Percentiles rank a stretch among this genome's conserved stretches.
Evolutionary conservation across 2,329 filamentous ascomycete genomes (phyloP).

Genomic region (Colletotrichum godetiae): DNA sequence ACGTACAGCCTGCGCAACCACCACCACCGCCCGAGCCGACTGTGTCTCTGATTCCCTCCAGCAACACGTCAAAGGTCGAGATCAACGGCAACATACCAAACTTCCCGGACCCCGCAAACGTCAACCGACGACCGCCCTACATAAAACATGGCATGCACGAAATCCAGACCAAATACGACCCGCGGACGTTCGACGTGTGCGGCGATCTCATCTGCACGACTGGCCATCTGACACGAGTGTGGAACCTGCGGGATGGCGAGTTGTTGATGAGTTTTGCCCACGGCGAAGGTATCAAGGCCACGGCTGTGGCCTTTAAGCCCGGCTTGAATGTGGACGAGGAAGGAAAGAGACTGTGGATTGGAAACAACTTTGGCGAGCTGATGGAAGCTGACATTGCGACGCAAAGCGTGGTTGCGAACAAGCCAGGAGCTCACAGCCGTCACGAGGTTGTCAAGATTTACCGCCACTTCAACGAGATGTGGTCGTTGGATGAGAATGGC

Average conservation of each 20-base stretch:
- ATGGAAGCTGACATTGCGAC: conserved; percentile 87
- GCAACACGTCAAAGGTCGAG: conserved; percentile 61
- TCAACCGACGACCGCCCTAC: conserved; percentile 85
- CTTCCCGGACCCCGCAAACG: conserved; percentile 86
- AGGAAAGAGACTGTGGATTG: conserved; percentile 86
- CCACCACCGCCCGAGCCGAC: conserved; percentile 53
- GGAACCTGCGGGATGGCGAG: conserved; percentile 87
- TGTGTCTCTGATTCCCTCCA: conserved; percentile 38
- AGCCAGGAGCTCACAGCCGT: conserved; percentile 78
- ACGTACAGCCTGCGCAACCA: conserved; percentile 15
- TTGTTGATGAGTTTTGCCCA: conserved; percentile 84
- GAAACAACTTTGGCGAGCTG: conserved; percentile 88
- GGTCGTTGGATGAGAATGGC: conserved; percentile 92
- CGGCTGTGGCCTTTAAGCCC: conserved; percentile 87
- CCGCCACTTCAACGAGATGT: conserved; percentile 88
- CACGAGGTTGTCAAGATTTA: conserved; percentile 87
- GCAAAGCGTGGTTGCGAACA: conserved; percentile 76
- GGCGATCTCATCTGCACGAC: conserved; percentile 89
- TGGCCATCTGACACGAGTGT: conserved; percentile 87
- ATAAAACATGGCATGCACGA: conserved; percentile 79
- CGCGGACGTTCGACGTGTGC: conserved; percentile 86
- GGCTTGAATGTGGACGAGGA: conserved; percentile 82
- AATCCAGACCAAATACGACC: conserved; percentile 88
- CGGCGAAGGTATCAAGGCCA: conserved; percentile 85
- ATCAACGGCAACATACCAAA: conserved; percentile 23